Evolutionary conservation across 2,329 filamentous ascomycete genomes (phyloP).

Genomic region (Fusarium sp.): DNA sequence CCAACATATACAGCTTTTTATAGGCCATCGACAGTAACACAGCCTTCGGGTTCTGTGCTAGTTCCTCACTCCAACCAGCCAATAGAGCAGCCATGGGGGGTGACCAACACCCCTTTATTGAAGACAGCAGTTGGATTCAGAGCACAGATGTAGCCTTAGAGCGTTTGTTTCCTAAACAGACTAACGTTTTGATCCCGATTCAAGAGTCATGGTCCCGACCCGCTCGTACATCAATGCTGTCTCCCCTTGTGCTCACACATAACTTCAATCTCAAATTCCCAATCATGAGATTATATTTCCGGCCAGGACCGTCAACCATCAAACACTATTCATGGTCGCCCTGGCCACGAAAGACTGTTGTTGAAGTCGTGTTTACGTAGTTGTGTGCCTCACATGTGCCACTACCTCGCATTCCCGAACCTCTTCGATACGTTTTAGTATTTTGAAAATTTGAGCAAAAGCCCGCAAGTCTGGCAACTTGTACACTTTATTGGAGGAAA

Average conservation of each 20-base stretch:
- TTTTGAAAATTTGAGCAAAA: slow-evolving; percentile 17
- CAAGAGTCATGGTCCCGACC: background rate
- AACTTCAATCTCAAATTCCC: background rate
- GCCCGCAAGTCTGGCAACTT: too few relatives aligned
- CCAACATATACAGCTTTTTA: background rate
- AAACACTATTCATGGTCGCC: background rate
- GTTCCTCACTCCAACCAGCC: background rate
- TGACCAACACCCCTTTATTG: background rate
- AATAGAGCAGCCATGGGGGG: background rate
- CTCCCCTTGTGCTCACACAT: background rate
- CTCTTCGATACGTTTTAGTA: background rate
- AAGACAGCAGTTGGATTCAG: background rate
- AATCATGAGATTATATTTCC: background rate
- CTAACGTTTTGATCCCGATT: background rate
- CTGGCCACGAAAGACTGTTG: background rate
- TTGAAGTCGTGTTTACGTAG: background rate
- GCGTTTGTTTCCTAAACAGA: background rate
- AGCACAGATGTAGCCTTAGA: background rate
- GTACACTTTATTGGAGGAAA: background rate
- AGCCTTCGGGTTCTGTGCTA: background rate
- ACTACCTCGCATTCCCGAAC: background rate
- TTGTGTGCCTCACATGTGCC: too few relatives aligned
- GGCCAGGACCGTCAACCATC: background rate
- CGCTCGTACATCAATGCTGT: background rate
- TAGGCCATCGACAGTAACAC: background rate